phyloP scores from a whole-genome alignment of 164 flowering plant species.

The Vitis rotundifolia region DNA sequence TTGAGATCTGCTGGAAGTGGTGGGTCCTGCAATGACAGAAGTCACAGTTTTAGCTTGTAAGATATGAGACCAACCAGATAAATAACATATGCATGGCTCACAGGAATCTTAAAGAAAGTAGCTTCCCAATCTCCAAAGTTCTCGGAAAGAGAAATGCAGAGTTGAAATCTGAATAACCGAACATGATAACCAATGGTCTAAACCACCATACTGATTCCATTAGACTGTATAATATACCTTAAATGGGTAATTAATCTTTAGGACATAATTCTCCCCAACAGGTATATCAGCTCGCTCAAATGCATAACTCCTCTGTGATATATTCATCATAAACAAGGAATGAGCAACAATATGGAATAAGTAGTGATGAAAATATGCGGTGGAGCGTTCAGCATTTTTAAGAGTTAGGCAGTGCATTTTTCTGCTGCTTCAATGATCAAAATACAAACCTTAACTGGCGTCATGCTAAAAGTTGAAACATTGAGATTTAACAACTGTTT shows the following conservation, averaged over 20 bases:
- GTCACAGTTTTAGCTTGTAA: not conserved
- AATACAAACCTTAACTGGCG: slow-evolving; percentile 85
- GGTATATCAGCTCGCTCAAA: slow-evolving; percentile 88
- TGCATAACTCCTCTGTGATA: slow-evolving; percentile 77
- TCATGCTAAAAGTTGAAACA: slow-evolving; percentile 81
- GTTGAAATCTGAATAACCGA: not conserved
- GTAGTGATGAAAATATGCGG: not conserved
- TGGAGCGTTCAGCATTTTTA: not conserved
- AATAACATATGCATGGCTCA: not conserved
- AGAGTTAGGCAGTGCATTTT: not conserved
- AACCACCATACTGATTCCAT: not conserved
- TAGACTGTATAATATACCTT: slow-evolving; percentile 51
- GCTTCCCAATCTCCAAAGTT: not conserved
- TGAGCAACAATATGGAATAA: not conserved
- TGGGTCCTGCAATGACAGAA: slow-evolving; percentile 59
- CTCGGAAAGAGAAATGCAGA: not conserved
- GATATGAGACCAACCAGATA: not conserved
- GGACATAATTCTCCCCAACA: slow-evolving; percentile 76
- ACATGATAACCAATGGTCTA: not conserved
- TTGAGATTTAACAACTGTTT: slow-evolving; percentile 59
- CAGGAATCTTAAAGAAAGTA: not conserved
- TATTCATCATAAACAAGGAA: not conserved
- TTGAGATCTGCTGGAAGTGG: slow-evolving; percentile 81
- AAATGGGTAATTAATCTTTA: slow-evolving; percentile 88
- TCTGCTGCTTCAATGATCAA: not conserved